Percentiles rank a stretch among this genome's conserved stretches.
Evolutionary conservation across 345 rosid genomes (phyloP).

Genomic region (Erucastrum elatum): DNA sequence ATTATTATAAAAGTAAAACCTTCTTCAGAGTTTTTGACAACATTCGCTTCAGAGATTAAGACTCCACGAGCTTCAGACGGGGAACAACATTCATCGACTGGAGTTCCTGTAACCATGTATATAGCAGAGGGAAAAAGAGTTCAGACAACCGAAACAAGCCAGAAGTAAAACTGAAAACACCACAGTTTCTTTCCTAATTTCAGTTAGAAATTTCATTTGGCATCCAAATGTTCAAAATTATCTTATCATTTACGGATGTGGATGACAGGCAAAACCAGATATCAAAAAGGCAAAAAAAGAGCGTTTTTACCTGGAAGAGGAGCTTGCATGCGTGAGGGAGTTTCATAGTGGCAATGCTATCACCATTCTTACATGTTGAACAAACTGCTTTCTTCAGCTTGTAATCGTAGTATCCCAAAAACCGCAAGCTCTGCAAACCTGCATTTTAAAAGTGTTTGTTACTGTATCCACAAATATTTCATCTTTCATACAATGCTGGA

Average conservation of each 20-base stretch:
- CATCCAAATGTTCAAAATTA: not conserved
- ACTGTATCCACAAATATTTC: not conserved
- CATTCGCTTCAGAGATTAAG: constrained; percentile 39
- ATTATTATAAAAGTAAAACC: not conserved
- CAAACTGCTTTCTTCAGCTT: constrained; percentile 76
- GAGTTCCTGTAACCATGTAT: constrained; percentile 59
- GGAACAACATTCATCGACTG: constrained; percentile 86
- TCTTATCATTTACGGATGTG: not conserved
- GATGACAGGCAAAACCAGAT: not conserved
- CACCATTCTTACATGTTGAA: constrained; percentile 78
- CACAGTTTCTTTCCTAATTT: not conserved
- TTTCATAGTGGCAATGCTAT: constrained; percentile 75
- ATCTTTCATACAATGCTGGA: not conserved
- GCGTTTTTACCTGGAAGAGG: constrained; percentile 63
- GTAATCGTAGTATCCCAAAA: constrained; percentile 81
- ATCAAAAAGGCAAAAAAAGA: not conserved
- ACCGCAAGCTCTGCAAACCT: constrained; percentile 92
- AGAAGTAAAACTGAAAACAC: not conserved
- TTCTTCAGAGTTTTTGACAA: not conserved
- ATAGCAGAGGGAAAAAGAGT: not conserved
- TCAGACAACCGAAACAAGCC: not conserved
- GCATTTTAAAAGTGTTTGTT: constrained; percentile 2
- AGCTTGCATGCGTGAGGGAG: constrained; percentile 97
- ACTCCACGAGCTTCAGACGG: constrained; percentile 56
- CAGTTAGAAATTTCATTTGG: not conserved